Evolutionary conservation across 2,329 filamentous ascomycete species (phyloP), one percentile per base, ranked within the genome.

Genomic region (Acephala macrosclerotiorum): DNA sequence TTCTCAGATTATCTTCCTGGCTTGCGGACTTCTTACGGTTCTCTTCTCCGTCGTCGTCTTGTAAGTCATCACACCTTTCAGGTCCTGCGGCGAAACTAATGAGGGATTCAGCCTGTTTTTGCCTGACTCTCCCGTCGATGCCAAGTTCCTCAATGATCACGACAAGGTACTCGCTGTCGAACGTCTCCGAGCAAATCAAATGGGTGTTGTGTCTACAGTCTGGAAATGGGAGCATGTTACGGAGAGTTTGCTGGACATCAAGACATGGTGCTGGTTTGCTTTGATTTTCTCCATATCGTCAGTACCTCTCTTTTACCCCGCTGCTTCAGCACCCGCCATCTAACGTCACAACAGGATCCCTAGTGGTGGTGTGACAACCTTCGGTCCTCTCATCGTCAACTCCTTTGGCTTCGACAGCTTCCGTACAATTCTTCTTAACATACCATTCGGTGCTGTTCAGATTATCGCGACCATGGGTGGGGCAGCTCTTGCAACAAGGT

Each of bases 391-490:
- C 0, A 81, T 82, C 58, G 71, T 81, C 33, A 77, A 78, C 26
- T 77, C 78, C 4, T 80, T 81, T 56, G 80, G 80, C 4, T 81
- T 77, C 58, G 75, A 73, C 11, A 76, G 71, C 35, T 81, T 80
- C 66, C 70, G 76, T 5, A 77, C 79, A 0, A 80, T 81, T 14
- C 73, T 82, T 5, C 79, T 81, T 57, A 80, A 78, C 61, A 77
- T 81, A 35, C 79, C 80, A 0, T 79, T 79, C 6, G 79, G 79
- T n/a, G 67, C 66, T 8, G 62, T 70, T 0, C 87, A 90, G 70
- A 80, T 89, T 14, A 78, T 89, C 22, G 82, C 86, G 0, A 90
- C 85, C 0, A 79, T 89, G 38, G 85, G 85, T 5, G 84, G 85
- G 1, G 87, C 85, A 0, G 87, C 80, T 75, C 76, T 87, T 1